Evolutionary conservation across 2,329 filamentous ascomycete species (phyloP).

Genomic region (Fusarium sp.): DNA sequence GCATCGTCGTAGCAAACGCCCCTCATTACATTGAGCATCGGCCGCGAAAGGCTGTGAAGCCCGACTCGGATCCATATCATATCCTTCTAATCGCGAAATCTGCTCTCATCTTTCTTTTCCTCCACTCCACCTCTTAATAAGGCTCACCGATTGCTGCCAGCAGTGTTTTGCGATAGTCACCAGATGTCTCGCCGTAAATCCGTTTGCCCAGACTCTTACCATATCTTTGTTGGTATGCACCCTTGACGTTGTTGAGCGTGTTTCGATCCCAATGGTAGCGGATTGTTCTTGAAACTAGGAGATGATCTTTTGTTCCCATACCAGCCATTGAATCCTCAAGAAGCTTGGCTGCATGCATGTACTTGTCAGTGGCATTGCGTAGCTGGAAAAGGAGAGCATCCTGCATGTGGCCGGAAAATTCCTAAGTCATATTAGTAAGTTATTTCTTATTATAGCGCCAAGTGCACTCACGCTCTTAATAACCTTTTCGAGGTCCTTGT

Average conservation of each 20-base stretch:
- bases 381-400: conserved; percentile 83
- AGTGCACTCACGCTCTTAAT: conserved; percentile 69
- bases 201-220: conserved; percentile 71
- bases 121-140: conserved; percentile 13
- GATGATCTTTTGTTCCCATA: conserved; percentile 83
- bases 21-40: conserved; percentile 13
- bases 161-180: conserved; percentile 82
- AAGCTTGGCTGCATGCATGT: conserved; percentile 81
- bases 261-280: conserved; percentile 83
- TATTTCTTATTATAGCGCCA: not conserved
- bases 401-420: conserved; percentile 94
- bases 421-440: conserved; percentile 49
- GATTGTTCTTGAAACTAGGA: conserved; percentile 81
- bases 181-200: conserved; percentile 84
- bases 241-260: conserved; percentile 79
- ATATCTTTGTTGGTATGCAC: conserved; percentile 78
- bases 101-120: not conserved
- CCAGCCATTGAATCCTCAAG: conserved; percentile 92
- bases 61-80: not conserved
- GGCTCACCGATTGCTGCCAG: conserved; percentile 70
- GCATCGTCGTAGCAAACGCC: conserved; percentile 25
- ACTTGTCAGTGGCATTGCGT: conserved; percentile 79
- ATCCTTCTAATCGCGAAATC: not conserved
- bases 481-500: conserved; percentile 73
- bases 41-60: conserved; percentile 18